phyloP scores from a whole-genome alignment of 2,329 filamentous ascomycete genomes.

The Aspergillus oerlinghausenensis region DNA sequence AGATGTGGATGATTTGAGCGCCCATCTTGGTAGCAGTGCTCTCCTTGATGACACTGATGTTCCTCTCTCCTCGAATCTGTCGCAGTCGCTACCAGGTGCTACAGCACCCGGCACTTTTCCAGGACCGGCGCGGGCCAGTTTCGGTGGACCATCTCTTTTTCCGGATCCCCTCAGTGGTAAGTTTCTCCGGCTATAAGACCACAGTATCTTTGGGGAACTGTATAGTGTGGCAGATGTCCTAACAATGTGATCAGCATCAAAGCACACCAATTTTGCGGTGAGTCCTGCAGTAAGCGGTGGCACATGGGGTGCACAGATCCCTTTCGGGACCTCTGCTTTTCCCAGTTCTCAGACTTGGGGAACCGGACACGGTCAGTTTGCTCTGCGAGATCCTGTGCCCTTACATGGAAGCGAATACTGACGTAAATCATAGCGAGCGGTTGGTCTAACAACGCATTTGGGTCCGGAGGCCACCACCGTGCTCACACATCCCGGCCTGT shows the following conservation, averaged over 20 bases:
- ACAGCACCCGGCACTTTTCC: constrained; percentile 50
- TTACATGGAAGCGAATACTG: constrained; percentile 8
- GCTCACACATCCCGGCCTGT: constrained; percentile 61
- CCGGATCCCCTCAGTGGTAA: constrained; percentile 40
- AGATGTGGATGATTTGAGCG: constrained; percentile 67
- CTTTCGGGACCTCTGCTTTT: constrained; percentile 37
- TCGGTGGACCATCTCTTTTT: constrained; percentile 39
- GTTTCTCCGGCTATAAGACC: constrained; percentile 18
- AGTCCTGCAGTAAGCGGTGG: constrained; percentile 26
- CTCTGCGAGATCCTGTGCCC: neutral
- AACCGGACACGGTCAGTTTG: constrained; percentile 31
- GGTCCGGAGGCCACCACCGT: constrained; percentile 44
- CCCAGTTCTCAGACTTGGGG: constrained; percentile 36
- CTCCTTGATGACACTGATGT: constrained; percentile 72
- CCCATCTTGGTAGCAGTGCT: constrained; percentile 85
- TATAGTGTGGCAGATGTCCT: constrained; percentile 8
- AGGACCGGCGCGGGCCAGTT: constrained; percentile 38
- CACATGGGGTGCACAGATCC: constrained; percentile 33
- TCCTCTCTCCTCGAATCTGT: constrained; percentile 50
- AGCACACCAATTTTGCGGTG: constrained; percentile 30
- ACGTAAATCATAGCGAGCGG: constrained; percentile 34
- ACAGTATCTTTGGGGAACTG: constrained; percentile 1
- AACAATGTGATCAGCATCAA: constrained; percentile 24
- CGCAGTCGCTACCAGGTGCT: constrained; percentile 46
- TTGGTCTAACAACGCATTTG: constrained; percentile 49